Conservation (phyloP, 2,329 filamentous ascomycete species). For the Trichoderma hamatum region DNA sequence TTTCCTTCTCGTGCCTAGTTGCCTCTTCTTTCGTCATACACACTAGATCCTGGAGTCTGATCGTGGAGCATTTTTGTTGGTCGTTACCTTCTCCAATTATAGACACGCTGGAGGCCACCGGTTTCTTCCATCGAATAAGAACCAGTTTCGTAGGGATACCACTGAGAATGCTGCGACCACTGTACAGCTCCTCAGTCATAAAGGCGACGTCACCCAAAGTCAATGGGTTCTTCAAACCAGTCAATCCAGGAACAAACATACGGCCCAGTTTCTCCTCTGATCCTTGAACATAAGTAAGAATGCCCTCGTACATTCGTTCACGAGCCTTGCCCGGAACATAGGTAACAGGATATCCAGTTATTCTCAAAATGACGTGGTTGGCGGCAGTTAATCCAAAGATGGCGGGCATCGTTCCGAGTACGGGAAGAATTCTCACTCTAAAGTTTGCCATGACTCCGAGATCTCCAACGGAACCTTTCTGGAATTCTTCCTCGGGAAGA, state of each 20-base stretch:
- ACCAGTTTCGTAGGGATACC: conserved; percentile 78
- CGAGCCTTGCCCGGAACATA: conserved; percentile 79
- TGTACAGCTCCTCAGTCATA: conserved; percentile 85
- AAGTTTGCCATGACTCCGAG: conserved; percentile 90
- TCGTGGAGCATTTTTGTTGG: conserved; percentile 75
- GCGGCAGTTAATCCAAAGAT: conserved; percentile 91
- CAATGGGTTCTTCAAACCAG: conserved; percentile 79
- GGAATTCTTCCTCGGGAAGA: conserved; percentile 82
- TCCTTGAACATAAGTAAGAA: conserved; percentile 74
- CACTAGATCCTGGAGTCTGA: conserved; percentile 73
- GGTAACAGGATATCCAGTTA: conserved; percentile 82
- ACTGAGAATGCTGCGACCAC: conserved; percentile 79
- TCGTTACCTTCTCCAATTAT: conserved; percentile 65
- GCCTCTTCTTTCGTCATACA: conserved; percentile 95
- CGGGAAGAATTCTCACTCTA: conserved; percentile 89
- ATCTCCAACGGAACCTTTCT: conserved; percentile 83
- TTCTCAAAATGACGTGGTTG: conserved; percentile 86
- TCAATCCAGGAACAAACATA: conserved; percentile 38
- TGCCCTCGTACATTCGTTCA: conserved; percentile 89
- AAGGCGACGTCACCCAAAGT: conserved; percentile 83
- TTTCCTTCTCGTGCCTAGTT: conserved; percentile 73
- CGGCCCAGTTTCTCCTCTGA: conserved; percentile 76
- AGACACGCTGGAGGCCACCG: conserved; percentile 59
- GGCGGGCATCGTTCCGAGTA: conserved; percentile 95
- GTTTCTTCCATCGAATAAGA: conserved; percentile 79